Evolutionary conservation across 805 yeast genomes (phyloP).

Genomic region (Cyberlindnera subsufficiens): DNA sequence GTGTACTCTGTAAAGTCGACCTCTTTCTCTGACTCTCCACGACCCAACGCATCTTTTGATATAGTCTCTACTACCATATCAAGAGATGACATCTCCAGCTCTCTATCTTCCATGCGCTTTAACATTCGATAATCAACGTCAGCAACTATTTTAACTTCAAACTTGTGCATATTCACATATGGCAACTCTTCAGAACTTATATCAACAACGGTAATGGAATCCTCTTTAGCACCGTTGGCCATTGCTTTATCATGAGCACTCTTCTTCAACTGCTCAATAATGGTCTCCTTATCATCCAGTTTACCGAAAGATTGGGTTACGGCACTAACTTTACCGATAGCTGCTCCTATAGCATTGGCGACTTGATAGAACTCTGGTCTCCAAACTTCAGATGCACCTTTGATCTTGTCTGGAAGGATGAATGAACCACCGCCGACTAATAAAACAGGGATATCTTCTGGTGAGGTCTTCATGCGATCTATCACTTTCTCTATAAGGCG

Average conservation of each 20-base stretch:
- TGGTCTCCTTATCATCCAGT: constrained; percentile 14
- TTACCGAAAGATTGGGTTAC: constrained; percentile 18
- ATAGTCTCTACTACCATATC: constrained; percentile 5
- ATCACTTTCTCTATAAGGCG: constrained; percentile 28
- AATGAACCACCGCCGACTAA: constrained; percentile 49
- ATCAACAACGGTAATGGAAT: constrained; percentile 24
- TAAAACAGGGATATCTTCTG: constrained; percentile 37
- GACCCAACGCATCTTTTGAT: constrained; percentile 9
- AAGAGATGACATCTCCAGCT: not conserved
- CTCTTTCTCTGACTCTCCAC: not conserved
- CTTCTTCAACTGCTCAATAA: constrained; percentile 17
- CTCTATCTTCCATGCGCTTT: constrained; percentile 4
- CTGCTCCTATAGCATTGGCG: constrained; percentile 50
- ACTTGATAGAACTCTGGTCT: constrained; percentile 39
- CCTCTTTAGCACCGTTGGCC: constrained; percentile 22
- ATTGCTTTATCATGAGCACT: constrained; percentile 21
- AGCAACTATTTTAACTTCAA: constrained; percentile 35
- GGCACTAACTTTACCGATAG: constrained; percentile 38
- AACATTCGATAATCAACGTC: constrained; percentile 35
- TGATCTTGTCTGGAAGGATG: constrained; percentile 31
- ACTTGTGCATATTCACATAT: constrained; percentile 28
- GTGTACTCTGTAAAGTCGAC: constrained; percentile 18
- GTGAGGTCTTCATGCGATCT: constrained; percentile 38
- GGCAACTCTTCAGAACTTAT: constrained; percentile 26
- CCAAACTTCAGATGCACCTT: constrained; percentile 38